A percentile compares a stretch with the other conserved stretches of the same genome.
Evolutionary conservation across 1,139 yeast species (phyloP).

Genomic region (Dujonia santamariae): DNA sequence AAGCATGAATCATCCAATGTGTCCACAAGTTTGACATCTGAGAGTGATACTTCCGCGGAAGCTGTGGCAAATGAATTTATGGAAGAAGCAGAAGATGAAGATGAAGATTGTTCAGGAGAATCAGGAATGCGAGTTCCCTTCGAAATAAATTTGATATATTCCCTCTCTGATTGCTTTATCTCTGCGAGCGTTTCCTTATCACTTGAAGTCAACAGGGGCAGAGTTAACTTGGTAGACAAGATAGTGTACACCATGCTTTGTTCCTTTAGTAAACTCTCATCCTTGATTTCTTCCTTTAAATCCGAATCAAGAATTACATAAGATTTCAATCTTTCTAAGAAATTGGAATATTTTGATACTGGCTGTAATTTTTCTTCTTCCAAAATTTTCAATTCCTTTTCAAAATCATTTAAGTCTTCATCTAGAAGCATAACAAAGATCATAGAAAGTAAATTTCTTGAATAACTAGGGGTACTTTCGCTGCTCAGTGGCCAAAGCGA

Average conservation of each 20-base stretch:
- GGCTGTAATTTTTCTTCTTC: constrained; percentile 18
- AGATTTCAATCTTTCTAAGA: constrained; percentile 24
- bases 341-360: constrained; percentile 16
- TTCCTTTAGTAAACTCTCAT: constrained; percentile 18
- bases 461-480: constrained; percentile 41
- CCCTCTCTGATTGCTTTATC: constrained; percentile 18
- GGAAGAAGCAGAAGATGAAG: too few relatives aligned
- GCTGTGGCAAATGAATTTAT: not conserved
- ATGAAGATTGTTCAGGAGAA: too few relatives aligned
- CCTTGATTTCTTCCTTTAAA: constrained; percentile 19
- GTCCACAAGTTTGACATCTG: not conserved
- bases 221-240: constrained; percentile 18
- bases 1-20: constrained; percentile 17
- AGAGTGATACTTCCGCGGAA: not conserved
- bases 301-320: constrained; percentile 19
- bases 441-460: constrained; percentile 61
- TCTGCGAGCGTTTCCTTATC: constrained; percentile 5
- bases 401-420: constrained; percentile 74
- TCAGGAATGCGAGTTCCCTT: too few relatives aligned
- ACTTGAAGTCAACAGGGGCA: constrained; percentile 14
- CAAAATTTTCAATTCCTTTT: constrained; percentile 52
- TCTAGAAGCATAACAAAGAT: constrained; percentile 70
- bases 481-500: constrained; percentile 18
- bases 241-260: constrained; percentile 26
- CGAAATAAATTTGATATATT: constrained; percentile 16